These are phyloP conservation scores for Pleodorina starrii DNA, from an alignment of 139 green algal species.

Conservation along the genomic window DNA sequence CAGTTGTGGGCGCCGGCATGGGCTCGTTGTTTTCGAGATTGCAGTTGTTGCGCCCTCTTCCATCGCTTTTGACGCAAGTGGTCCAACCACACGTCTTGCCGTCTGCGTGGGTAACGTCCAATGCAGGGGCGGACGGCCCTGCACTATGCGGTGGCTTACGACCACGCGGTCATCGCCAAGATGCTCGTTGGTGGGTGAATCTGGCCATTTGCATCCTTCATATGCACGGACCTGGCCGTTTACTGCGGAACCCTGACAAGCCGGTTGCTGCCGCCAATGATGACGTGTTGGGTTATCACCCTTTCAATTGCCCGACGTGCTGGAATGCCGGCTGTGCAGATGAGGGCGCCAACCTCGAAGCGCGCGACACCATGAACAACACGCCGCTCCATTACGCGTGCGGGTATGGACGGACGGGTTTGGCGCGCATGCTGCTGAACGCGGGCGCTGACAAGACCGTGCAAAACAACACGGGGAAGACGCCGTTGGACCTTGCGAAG, in stretches of 20 bases:
- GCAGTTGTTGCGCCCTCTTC: too few species aligned
- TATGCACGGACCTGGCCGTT: too few species aligned
- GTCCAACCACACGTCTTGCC: too few species aligned
- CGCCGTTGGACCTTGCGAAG: constrained; percentile 80
- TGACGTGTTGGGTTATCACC: too few species aligned
- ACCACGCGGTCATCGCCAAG: constrained; percentile 46
- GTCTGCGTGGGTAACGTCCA: too few species aligned
- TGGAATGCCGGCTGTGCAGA: too few species aligned
- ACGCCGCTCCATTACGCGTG: constrained; percentile 84
- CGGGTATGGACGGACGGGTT: constrained; percentile 73
- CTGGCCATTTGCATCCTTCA: too few species aligned
- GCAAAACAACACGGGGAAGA: constrained; percentile 82
- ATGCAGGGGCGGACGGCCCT: constrained; percentile 77
- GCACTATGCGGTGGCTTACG: constrained; percentile 80
- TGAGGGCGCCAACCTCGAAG: constrained; percentile 64
- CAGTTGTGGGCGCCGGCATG: too few species aligned
- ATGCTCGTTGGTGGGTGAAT: constrained; percentile 44
- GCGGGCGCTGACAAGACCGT: constrained; percentile 69
- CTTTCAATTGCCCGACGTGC: too few species aligned
- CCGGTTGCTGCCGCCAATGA: neutral
- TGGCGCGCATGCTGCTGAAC: constrained; percentile 76
- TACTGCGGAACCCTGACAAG: too few species aligned
- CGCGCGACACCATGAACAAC: constrained; percentile 76
- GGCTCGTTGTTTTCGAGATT: too few species aligned
- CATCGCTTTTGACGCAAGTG: too few species aligned